Conservation (phyloP, 2,329 filamentous ascomycete species). For the Diaporthe australafricana region DNA sequence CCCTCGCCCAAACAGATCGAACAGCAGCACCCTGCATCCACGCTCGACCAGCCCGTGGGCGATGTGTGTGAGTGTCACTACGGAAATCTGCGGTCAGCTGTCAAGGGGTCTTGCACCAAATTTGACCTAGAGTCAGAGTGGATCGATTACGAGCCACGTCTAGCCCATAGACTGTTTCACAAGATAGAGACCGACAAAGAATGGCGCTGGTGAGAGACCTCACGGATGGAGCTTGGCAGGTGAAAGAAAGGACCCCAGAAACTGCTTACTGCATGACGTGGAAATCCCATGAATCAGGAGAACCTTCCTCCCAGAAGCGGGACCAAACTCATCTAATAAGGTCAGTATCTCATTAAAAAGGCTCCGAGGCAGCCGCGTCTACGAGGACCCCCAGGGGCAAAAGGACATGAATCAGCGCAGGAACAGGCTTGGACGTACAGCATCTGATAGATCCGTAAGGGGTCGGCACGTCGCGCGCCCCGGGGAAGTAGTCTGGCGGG, state of each 20-base stretch:
- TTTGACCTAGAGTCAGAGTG: not conserved
- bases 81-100: not conserved
- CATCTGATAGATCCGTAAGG: slow-evolving; percentile 48
- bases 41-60: slow-evolving; percentile 70
- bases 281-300: slow-evolving; percentile 85
- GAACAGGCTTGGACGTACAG: not conserved
- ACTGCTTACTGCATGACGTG: slow-evolving; percentile 68
- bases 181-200: not conserved
- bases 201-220: not conserved
- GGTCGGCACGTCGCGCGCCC: slow-evolving; percentile 74
- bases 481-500: slow-evolving; percentile 76
- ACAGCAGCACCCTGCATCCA: slow-evolving; percentile 81
- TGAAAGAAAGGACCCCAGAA: not conserved
- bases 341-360: not conserved
- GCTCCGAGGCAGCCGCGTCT: not conserved
- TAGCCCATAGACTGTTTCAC: no score
- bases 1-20: slow-evolving; percentile 82
- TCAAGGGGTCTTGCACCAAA: no score
- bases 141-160: not conserved
- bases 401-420: not conserved
- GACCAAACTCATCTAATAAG: slow-evolving; percentile 76
- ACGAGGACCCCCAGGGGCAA: no score
- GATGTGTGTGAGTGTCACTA: slow-evolving; percentile 72
- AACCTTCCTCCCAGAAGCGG: slow-evolving; percentile 76
- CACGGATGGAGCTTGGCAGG: no score